Base-by-base conservation (phyloP, 192 early-diverging fungal genomes). In the Rhizophlyctis rosea region DNA sequence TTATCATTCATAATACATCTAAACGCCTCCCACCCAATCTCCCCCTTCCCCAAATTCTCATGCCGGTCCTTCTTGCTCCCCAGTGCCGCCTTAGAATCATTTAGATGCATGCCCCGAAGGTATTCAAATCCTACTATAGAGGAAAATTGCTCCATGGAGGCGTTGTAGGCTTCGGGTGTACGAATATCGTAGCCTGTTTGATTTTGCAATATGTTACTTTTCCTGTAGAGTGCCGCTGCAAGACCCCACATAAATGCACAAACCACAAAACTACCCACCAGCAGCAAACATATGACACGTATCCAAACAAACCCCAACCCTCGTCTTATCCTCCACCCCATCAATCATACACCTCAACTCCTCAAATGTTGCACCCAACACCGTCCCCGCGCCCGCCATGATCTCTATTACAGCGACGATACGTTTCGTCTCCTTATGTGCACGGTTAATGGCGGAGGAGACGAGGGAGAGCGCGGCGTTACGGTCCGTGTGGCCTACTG, bases 261-360 rank as follows among this genome's bases (percentile, higher is more conserved):
- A 5, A 65, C 69, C 11, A 23, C 23, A 29, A 39, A 7, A 39
- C 18, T 47, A 36, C 62, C 5, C 48, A 48, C 58, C 72, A 21
- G 80, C 75, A 31, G 80, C 79, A 72, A 81, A 84, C 32, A 70
- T 62, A 54, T 81, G 82, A 57, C 82, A 84, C 13, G 82, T 84
- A 62, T 84, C 82, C 24, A 84, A 54, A 66, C 82, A 84, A 3
- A 84, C 70, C n/a, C 80, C 82, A 23, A 84, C 68, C n/a, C 82
- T 61, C 32, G 32, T 30, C 57, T 82, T 82, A 64, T 84, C 63
- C 9, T 73, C 54, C 16, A 84, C 76, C 7, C 52, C 39, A 1
- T 62, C 62, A 31, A 82, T 76, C 2, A 84, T 81, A 1, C 69
- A 51, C 16, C 67, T 54, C 14, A 84, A 47, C 5, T 84, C 70